A percentile compares a stretch with the other conserved stretches of the same genome.
Evolutionary conservation across 176 grass and related monocot species (phyloP).

Genomic region (Eremochloa ophiuroides): DNA sequence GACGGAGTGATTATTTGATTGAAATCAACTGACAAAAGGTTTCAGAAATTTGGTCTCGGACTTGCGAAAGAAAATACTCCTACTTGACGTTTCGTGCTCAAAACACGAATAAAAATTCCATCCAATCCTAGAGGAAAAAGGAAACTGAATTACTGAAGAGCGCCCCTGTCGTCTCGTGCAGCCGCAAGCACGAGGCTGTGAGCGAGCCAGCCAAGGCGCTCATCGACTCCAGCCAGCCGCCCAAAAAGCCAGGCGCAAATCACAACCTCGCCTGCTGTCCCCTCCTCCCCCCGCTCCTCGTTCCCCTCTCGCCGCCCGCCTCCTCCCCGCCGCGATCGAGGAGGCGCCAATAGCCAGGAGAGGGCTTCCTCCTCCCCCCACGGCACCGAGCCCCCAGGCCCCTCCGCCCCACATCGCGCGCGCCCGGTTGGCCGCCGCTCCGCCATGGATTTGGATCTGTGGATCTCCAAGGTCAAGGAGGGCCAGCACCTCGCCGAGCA

Average conservation of each 20-base stretch:
- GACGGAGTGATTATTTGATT: too few species aligned
- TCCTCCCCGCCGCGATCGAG: slow-evolving; percentile 22
- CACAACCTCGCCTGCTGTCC: slow-evolving; percentile 5
- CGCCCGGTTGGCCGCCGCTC: neutral
- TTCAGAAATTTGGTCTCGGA: too few species aligned
- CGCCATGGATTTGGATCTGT: slow-evolving; percentile 98
- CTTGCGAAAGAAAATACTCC: too few species aligned
- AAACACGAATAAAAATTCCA: neutral
- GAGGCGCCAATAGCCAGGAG: slow-evolving; percentile 28
- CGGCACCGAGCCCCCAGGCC: neutral
- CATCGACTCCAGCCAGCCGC: slow-evolving; percentile 3
- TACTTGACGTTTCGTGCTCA: too few species aligned
- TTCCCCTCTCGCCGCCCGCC: neutral
- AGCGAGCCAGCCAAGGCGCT: slow-evolving; percentile 23
- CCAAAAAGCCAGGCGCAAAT: slow-evolving; percentile 25
- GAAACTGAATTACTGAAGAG: neutral
- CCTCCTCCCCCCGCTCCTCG: neutral
- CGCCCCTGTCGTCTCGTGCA: slow-evolving; percentile 9
- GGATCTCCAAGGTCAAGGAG: slow-evolving; percentile 99
- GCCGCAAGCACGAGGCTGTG: slow-evolving; percentile 42
- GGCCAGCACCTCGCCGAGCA: slow-evolving; percentile 92
- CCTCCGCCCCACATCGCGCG: neutral
- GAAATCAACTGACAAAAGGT: too few species aligned
- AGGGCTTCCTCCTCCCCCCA: neutral
- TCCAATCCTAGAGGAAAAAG: neutral